Evolutionary conservation across 2,329 filamentous ascomycete species (phyloP).

Genomic region (Graphilbum sp.): DNA sequence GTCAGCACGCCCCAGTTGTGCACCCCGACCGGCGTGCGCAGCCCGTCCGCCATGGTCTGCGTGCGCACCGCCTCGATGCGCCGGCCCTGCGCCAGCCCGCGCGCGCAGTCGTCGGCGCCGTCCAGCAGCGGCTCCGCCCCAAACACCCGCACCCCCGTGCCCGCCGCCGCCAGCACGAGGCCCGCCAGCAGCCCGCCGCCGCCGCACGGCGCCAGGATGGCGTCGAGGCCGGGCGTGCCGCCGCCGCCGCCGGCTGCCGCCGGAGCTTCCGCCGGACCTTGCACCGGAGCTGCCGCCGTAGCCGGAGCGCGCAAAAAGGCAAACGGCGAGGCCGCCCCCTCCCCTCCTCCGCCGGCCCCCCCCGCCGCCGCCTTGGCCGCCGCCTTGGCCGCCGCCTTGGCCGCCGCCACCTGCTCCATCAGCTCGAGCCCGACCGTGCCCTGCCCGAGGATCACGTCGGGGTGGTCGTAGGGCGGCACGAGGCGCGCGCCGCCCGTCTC

Average conservation of each 20-base stretch:
- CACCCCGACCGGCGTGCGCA: conserved; percentile 66
- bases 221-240: conserved; percentile 34
- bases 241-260: background rate
- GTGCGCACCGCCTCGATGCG: conserved; percentile 54
- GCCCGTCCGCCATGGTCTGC: conserved; percentile 74
- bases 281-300: conserved; percentile 4
- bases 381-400: conserved; percentile 9
- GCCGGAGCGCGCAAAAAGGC: background rate
- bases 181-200: conserved; percentile 82
- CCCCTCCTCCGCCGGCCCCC: no score
- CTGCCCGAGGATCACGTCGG: conserved; percentile 81
- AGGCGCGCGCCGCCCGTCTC: conserved; percentile 62
- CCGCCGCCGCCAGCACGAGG: conserved; percentile 58
- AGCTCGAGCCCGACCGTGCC: conserved; percentile 81
- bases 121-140: conserved; percentile 72
- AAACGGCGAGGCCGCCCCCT: no score
- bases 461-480: conserved; percentile 84
- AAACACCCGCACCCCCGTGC: conserved; percentile 61
- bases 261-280: no score
- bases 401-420: conserved; percentile 47
- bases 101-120: conserved; percentile 67
- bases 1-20: conserved; percentile 66
- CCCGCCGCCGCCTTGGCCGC: background rate
- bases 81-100: conserved; percentile 47
- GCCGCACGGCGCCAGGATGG: conserved; percentile 68